phyloP scores from a whole-genome alignment of 768 basidiomycete species.

The Amanita rubescens region DNA sequence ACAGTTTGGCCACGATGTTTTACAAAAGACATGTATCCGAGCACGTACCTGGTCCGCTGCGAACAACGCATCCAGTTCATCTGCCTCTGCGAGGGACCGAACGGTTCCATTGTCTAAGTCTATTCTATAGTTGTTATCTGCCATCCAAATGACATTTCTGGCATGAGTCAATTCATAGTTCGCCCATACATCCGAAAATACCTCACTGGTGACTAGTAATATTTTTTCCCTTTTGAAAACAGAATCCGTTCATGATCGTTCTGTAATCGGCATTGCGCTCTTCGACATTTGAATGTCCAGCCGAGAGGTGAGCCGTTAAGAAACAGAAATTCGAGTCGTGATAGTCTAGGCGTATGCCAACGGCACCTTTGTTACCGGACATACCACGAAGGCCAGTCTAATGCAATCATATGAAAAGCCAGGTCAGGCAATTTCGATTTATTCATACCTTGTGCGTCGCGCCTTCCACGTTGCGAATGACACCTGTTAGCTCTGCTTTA shows the following conservation, averaged over 20 bases:
- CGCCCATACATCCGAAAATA: neutral
- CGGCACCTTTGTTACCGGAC: slow-evolving; percentile 96
- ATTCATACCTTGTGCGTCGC: slow-evolving; percentile 76
- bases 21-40: neutral
- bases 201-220: slow-evolving; percentile 87
- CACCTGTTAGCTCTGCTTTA: slow-evolving; percentile 63
- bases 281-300: slow-evolving; percentile 85
- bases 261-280: slow-evolving; percentile 90
- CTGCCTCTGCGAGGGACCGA: slow-evolving; percentile 51
- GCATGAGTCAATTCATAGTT: neutral
- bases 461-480: slow-evolving; percentile 90
- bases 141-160: slow-evolving; percentile 91
- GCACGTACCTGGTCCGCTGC: slow-evolving; percentile 76
- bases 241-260: slow-evolving; percentile 77
- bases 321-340: slow-evolving; percentile 92
- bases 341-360: slow-evolving; percentile 88
- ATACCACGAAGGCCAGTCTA: slow-evolving; percentile 89
- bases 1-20: slow-evolving; percentile 4
- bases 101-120: slow-evolving; percentile 80
- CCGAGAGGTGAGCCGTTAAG: slow-evolving; percentile 91
- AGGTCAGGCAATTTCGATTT: neutral
- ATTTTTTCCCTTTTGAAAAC: slow-evolving; percentile 85
- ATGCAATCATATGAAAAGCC: neutral
- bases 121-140: slow-evolving; percentile 94
- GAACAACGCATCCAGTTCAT: slow-evolving; percentile 67